Conservation (phyloP, 225 moss, liverwort and hornwort genomes). For the Bryoerythrophyllum caledonicum region DNA sequence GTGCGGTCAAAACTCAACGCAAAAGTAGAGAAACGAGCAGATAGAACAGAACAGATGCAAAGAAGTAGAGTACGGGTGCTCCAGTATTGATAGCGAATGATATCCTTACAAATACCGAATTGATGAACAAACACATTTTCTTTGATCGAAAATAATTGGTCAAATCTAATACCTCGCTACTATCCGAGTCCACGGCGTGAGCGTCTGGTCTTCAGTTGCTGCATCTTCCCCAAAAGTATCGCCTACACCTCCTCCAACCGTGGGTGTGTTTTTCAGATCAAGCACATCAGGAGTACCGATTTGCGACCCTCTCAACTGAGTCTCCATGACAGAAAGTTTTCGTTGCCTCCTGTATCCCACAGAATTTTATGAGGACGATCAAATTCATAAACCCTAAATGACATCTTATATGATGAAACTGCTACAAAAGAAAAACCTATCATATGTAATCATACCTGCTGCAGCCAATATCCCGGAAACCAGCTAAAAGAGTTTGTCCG, state of each 20-base stretch:
- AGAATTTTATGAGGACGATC: neutral
- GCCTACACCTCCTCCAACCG: slow-evolving; percentile 61
- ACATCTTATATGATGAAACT: neutral
- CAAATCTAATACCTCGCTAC: slow-evolving; percentile 63
- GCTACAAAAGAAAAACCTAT: slow-evolving; percentile 9
- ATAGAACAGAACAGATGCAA: slow-evolving; percentile 18
- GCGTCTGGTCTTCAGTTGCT: slow-evolving; percentile 54
- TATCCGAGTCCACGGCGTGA: slow-evolving; percentile 77
- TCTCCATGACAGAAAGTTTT: slow-evolving; percentile 33
- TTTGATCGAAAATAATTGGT: neutral
- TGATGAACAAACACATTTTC: neutral
- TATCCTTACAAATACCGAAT: neutral
- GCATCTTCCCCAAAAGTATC: slow-evolving; percentile 85
- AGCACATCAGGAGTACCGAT: slow-evolving; percentile 28
- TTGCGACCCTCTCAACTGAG: slow-evolving; percentile 35
- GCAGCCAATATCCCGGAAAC: slow-evolving; percentile 21
- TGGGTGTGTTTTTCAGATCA: slow-evolving; percentile 41
- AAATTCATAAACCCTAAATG: slow-evolving; percentile 21
- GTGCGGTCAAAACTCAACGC: slow-evolving; percentile 8
- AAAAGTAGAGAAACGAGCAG: neutral
- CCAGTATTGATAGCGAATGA: neutral
- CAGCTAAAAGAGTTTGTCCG: slow-evolving; percentile 27
- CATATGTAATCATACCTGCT: slow-evolving; percentile 25
- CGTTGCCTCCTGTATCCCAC: slow-evolving; percentile 35
- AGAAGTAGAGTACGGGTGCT: neutral